phyloP scores from a whole-genome alignment of 352 stramenopile species.

The Aphanomyces astaci region DNA sequence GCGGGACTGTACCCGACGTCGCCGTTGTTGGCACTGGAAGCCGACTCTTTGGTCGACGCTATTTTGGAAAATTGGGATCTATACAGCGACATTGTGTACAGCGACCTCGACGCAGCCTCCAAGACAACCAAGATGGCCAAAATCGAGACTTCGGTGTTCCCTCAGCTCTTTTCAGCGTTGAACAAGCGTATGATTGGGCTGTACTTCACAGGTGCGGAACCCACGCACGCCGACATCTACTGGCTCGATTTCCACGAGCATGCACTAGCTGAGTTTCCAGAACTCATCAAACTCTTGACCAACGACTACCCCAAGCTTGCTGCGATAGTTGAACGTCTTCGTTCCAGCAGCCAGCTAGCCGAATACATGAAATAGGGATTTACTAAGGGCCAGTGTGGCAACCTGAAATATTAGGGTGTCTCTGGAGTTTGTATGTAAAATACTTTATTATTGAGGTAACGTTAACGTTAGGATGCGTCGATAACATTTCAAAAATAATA shows the following conservation, averaged over 20 bases:
- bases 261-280: background rate
- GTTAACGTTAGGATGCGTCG: too few relatives aligned
- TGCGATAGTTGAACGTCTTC: too few relatives aligned
- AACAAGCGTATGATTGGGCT: conserved; percentile 39
- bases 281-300: background rate
- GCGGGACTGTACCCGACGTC: conserved; percentile 52
- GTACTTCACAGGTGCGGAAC: conserved; percentile 45
- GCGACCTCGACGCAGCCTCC: background rate
- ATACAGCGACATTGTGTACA: background rate
- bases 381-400: too few relatives aligned
- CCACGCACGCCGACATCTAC: conserved; percentile 35
- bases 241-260: conserved; percentile 31
- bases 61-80: conserved; percentile 5
- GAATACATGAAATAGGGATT: too few relatives aligned
- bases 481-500: too few relatives aligned
- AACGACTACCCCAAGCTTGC: background rate
- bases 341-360: too few relatives aligned
- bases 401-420: too few relatives aligned
- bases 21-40: conserved; percentile 41
- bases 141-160: conserved; percentile 31
- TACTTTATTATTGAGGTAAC: too few relatives aligned
- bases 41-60: conserved; percentile 27
- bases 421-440: too few relatives aligned
- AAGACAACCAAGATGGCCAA: conserved; percentile 29
- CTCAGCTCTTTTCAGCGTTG: conserved; percentile 32